Conservation (phyloP, 495 filamentous ascomycete genomes). For the Trichoderma asperelloides region DNA sequence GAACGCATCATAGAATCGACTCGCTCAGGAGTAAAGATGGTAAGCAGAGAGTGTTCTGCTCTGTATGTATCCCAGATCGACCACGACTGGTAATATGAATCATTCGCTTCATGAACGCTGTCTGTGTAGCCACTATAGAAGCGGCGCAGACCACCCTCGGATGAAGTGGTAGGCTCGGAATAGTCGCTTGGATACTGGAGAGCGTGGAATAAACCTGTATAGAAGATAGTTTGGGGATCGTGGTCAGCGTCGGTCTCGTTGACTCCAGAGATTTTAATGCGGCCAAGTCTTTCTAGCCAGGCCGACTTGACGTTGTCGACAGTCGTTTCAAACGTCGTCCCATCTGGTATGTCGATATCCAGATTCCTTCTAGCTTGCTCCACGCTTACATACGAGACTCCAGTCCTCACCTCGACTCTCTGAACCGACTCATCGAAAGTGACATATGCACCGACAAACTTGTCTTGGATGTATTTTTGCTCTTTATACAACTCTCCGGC, state of each 20-base stretch:
- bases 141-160: conserved; percentile 11
- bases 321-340: conserved; percentile 18
- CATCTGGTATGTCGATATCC: conserved; percentile 22
- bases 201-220: conserved; percentile 25
- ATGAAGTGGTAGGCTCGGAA: conserved; percentile 20
- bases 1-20: conserved; percentile 25
- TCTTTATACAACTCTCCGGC: conserved; percentile 16
- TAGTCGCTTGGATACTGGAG: conserved; percentile 26
- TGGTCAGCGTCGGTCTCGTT: conserved; percentile 22
- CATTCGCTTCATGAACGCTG: conserved; percentile 20
- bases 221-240: conserved; percentile 24
- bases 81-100: conserved; percentile 28
- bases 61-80: conserved; percentile 28
- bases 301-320: conserved; percentile 18
- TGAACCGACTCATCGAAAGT: conserved; percentile 14
- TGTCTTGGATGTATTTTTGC: conserved; percentile 12
- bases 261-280: conserved; percentile 22
- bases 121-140: conserved; percentile 28
- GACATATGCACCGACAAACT: conserved; percentile 21
- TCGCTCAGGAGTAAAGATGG: conserved; percentile 22
- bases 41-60: conserved; percentile 24
- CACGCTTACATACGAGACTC: conserved; percentile 25
- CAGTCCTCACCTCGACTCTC: conserved; percentile 23
- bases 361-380: conserved; percentile 26
- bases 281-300: conserved; percentile 24